These are phyloP conservation scores for Solanum lignicaule DNA, from an alignment of 257 asterid species.

Conservation along the genomic window DNA sequence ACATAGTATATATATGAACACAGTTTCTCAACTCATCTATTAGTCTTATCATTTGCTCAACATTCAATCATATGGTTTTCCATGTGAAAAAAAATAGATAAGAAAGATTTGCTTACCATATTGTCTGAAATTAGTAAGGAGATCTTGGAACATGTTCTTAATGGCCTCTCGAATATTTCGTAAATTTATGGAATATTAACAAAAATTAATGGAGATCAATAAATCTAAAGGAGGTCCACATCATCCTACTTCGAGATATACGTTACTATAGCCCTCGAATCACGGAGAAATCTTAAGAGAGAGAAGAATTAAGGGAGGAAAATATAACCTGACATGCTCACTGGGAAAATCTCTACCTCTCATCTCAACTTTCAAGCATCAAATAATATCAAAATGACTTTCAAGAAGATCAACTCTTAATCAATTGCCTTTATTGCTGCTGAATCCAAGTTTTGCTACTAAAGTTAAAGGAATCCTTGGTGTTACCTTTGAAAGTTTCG, in stretches of 20 bases:
- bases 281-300: background rate
- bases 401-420: background rate
- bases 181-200: background rate
- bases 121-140: conserved; percentile 44
- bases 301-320: too few relatives aligned
- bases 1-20: background rate
- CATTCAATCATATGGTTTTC: background rate
- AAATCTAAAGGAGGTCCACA: background rate
- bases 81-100: background rate
- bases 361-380: background rate
- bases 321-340: background rate
- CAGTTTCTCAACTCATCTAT: background rate
- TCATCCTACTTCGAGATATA: background rate
- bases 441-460: background rate
- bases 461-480: background rate
- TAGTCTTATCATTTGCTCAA: background rate
- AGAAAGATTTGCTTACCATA: conserved; percentile 31
- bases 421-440: background rate
- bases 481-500: background rate
- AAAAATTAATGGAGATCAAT: background rate
- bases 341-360: too few relatives aligned
- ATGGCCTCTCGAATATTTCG: background rate
- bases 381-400: too few relatives aligned
- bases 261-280: background rate
- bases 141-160: conserved; percentile 63